Evolutionary conservation across 2,329 filamentous ascomycete species (phyloP).

Genomic region (Sarocladium strictum): DNA sequence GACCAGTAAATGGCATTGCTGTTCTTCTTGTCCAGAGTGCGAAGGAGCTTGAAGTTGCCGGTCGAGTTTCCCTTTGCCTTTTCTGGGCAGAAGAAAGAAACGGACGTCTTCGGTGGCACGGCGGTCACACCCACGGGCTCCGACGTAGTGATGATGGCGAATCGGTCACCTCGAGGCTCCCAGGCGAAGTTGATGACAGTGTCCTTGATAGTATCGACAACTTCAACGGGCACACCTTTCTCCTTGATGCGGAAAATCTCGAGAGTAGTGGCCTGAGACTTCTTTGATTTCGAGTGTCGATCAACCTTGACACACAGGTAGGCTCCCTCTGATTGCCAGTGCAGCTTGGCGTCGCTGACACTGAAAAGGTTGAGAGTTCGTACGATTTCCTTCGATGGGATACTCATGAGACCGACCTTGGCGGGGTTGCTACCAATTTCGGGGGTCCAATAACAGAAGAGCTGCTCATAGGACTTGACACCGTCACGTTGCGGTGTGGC

Average conservation of each 20-base stretch:
- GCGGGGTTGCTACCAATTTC: constrained; percentile 97
- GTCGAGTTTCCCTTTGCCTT: constrained; percentile 76
- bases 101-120: constrained; percentile 87
- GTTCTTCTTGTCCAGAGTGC: constrained; percentile 97
- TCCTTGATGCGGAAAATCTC: constrained; percentile 97
- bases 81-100: constrained; percentile 95
- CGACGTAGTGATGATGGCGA: constrained; percentile 92
- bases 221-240: constrained; percentile 97
- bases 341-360: constrained; percentile 92
- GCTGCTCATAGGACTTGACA: constrained; percentile 87
- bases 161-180: constrained; percentile 97
- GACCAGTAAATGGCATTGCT: constrained; percentile 99
- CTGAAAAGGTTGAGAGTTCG: constrained; percentile 96
- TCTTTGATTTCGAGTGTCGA: constrained; percentile 98
- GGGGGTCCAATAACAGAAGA: constrained; percentile 98
- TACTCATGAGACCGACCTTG: constrained; percentile 92
- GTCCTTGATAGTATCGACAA: constrained; percentile 95
- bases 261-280: constrained; percentile 91
- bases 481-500: constrained; percentile 75
- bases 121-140: constrained; percentile 74
- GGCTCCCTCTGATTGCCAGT: constrained; percentile 93
- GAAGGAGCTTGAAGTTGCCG: constrained; percentile 94
- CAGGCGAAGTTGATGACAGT: constrained; percentile 99
- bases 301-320: constrained; percentile 99
- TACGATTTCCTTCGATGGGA: constrained; percentile 90